Evolutionary conservation across 805 yeast genomes (phyloP), one percentile per base, ranked within the genome.

Genomic region (Spathaspora girioi): DNA sequence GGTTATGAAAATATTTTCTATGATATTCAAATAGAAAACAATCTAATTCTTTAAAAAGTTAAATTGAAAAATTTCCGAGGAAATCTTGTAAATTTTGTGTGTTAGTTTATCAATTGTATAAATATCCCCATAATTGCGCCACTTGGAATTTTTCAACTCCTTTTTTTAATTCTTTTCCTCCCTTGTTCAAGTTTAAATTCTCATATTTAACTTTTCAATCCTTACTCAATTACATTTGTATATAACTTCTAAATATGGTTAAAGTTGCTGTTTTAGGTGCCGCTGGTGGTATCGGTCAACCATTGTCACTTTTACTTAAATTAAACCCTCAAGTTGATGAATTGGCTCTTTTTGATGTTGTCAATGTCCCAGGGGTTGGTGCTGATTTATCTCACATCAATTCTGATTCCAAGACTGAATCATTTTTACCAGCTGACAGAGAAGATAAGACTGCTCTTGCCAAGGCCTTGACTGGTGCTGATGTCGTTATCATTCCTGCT

Each of bases 261-360:
- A 90, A 89, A 77, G 96, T 89, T 49, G 80, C 96, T 51, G 91
- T 90, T 54, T 78, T 86, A 49, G 97, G 97, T 58, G 97, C 97
- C 52, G 91, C 93, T 50, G 96, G 96, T 61, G 97, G 97, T 54
- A 90, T 90, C 65, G 97, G 97, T 50, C 97, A 91, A 77, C 96
- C 97, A 43, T 78, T 90, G 55, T 89, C 96, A 12, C 81, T 91
- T 50, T 78, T 90, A 56, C 76, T 90, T 60, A 90, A 90, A 70
- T 74, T 89, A 54, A 81, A 83, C 60, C 82, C 82, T 40, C 75
- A 77, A 49, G 78, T 85, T 46, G 75, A 77, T 54, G 83, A 85
- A 59, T 77, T 90, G 59, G 83, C 96, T 5, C 78, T 90, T 52
- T 90, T 83, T 70, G 97, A 91, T 75, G 90, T 91, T 45, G 92